These are phyloP conservation scores for Thelonectria olida DNA, from an alignment of 2,329 filamentous ascomycete species.

Conservation along the genomic window DNA sequence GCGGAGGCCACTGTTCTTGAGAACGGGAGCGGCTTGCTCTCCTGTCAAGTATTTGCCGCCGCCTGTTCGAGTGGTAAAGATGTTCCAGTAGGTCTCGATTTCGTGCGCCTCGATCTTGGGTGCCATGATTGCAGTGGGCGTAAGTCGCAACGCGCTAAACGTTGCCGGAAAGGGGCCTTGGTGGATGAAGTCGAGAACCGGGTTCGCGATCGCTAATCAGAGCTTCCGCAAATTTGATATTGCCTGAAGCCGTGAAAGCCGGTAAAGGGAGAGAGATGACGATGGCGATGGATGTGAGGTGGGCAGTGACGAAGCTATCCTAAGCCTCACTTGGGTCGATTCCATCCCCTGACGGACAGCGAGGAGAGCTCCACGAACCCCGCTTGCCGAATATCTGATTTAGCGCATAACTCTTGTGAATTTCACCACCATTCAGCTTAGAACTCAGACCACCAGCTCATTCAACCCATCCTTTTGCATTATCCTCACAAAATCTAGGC, in stretches of 20 bases:
- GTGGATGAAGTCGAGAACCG: conserved; percentile 6
- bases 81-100: conserved; percentile 74
- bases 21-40: conserved; percentile 68
- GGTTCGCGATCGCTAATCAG: background rate
- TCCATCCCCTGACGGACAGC: conserved; percentile 39
- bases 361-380: conserved; percentile 28
- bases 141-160: conserved; percentile 7
- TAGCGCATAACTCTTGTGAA: conserved; percentile 35
- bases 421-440: conserved; percentile 7
- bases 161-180: conserved; percentile 2
- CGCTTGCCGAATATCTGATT: conserved; percentile 39
- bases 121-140: conserved; percentile 55
- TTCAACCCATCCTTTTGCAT: too few relatives aligned
- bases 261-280: conserved; percentile 14
- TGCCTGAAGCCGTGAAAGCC: conserved; percentile 24
- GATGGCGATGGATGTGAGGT: conserved; percentile 12
- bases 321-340: conserved; percentile 40
- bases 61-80: conserved; percentile 68
- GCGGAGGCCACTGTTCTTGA: conserved; percentile 70
- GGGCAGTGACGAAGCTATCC: conserved; percentile 27
- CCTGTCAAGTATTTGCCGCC: conserved; percentile 68
- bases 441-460: background rate
- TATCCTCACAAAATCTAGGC: too few relatives aligned
- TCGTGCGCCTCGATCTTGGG: conserved; percentile 70
- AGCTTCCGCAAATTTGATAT: conserved; percentile 21